Conservation (phyloP, 2,329 filamentous ascomycete genomes). For the Xylaria hypoxylon region DNA sequence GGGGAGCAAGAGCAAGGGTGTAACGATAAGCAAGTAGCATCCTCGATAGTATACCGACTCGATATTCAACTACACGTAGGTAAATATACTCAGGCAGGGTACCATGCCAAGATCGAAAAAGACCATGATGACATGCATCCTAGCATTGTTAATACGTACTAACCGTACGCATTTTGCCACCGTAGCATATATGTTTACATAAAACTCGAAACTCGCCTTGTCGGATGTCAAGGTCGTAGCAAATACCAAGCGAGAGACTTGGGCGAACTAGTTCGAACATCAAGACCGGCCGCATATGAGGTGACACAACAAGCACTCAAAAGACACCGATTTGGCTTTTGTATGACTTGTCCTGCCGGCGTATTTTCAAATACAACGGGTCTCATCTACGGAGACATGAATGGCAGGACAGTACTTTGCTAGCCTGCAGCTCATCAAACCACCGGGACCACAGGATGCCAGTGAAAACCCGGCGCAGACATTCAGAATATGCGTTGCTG, state of each 20-base stretch:
- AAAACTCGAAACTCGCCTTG: slow-evolving; percentile 19
- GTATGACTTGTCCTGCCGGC: slow-evolving; percentile 11
- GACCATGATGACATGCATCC: background rate
- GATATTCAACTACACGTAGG: slow-evolving; percentile 3
- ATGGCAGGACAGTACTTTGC: background rate
- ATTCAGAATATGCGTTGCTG: slow-evolving; percentile 13
- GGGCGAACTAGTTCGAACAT: slow-evolving; percentile 5
- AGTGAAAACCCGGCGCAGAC: slow-evolving; percentile 1
- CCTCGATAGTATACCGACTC: slow-evolving; percentile 3
- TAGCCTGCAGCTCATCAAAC: slow-evolving; percentile 16
- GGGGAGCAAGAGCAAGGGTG: slow-evolving; percentile 9
- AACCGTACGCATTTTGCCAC: slow-evolving; percentile 9
- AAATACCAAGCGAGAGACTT: slow-evolving; percentile 1
- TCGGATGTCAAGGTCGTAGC: slow-evolving; percentile 11
- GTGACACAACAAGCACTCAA: slow-evolving; percentile 5
- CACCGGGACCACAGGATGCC: slow-evolving; percentile 3
- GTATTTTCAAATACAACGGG: slow-evolving; percentile 7
- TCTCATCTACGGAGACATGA: background rate
- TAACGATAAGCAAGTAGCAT: slow-evolving; percentile 1
- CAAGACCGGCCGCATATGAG: background rate
- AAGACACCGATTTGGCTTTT: slow-evolving; percentile 5
- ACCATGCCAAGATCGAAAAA: slow-evolving; percentile 16
- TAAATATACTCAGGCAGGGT: slow-evolving; percentile 5
- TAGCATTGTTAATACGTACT: slow-evolving; percentile 1
- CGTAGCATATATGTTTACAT: background rate